These are phyloP conservation scores for Teunomyces atbi DNA, from an alignment of 805 yeast genomes.

Conservation along the genomic window DNA sequence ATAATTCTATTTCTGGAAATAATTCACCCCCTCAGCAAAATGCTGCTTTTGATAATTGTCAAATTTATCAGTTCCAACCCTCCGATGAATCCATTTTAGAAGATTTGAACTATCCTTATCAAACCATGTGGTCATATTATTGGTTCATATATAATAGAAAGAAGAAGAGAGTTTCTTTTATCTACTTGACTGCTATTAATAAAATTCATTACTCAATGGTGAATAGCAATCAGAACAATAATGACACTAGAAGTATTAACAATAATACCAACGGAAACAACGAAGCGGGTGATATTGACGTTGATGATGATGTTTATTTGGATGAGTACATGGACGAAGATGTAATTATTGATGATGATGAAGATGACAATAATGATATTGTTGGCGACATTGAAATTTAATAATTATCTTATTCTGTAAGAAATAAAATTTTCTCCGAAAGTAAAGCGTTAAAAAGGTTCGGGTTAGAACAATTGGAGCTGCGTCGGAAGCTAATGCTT, in stretches of 20 bases:
- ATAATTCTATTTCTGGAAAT: slow-evolving; percentile 1
- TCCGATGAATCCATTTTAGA: slow-evolving; percentile 61
- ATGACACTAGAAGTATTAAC: slow-evolving; percentile 15
- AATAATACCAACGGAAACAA: slow-evolving; percentile 22
- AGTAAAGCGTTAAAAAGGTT: too few species aligned
- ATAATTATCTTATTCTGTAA: background rate
- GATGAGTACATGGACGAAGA: slow-evolving; percentile 22
- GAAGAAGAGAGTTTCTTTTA: slow-evolving; percentile 85
- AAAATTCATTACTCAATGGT: slow-evolving; percentile 36
- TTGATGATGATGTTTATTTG: slow-evolving; percentile 20
- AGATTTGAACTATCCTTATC: slow-evolving; percentile 50
- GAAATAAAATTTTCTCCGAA: background rate
- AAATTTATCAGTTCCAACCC: slow-evolving; percentile 61
- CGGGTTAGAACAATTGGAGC: too few species aligned
- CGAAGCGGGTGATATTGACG: slow-evolving; percentile 25
- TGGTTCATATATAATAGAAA: slow-evolving; percentile 92
- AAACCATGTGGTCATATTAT: slow-evolving; percentile 69
- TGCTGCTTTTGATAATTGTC: slow-evolving; percentile 32
- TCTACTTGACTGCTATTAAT: slow-evolving; percentile 60
- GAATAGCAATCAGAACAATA: slow-evolving; percentile 20
- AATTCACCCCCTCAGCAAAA: slow-evolving; percentile 5
- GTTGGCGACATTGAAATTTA: slow-evolving; percentile 40
- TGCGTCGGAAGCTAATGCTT: too few species aligned
- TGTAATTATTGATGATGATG: slow-evolving; percentile 11
- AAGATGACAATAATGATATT: slow-evolving; percentile 28